Evolutionary conservation across 2,329 filamentous ascomycete species (phyloP).

Genomic region (Ceratocystis huliohia): DNA sequence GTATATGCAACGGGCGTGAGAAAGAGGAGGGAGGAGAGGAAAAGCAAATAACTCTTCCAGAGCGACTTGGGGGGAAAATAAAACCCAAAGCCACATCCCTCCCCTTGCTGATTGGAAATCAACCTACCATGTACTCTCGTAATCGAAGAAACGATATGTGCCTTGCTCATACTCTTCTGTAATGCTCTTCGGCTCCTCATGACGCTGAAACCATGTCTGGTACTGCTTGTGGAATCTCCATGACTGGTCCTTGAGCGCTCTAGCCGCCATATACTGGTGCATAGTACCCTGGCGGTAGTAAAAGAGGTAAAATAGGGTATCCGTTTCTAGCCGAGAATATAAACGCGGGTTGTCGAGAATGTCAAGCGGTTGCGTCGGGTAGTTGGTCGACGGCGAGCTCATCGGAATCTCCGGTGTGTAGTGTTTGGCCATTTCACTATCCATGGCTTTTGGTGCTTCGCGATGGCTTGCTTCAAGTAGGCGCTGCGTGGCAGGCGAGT

Average conservation of each 20-base stretch:
- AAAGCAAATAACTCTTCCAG: neutral
- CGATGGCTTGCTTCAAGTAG: conserved; percentile 65
- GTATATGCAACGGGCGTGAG: neutral
- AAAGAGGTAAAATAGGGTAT: conserved; percentile 96
- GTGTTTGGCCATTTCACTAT: conserved; percentile 69
- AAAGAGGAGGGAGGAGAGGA: neutral
- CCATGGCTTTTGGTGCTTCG: conserved; percentile 59
- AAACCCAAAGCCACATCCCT: neutral
- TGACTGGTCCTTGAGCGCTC: conserved; percentile 94
- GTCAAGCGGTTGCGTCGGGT: conserved; percentile 80
- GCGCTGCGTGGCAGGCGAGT: conserved; percentile 54
- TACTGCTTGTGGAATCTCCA: conserved; percentile 99
- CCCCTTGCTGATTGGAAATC: neutral
- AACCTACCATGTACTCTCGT: conserved; percentile 92
- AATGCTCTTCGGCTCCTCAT: conserved; percentile 96
- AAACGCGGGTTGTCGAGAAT: conserved; percentile 85
- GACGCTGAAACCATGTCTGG: conserved; percentile 97
- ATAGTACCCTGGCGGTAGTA: conserved; percentile 97
- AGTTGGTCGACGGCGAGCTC: conserved; percentile 62
- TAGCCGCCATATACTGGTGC: conserved; percentile 89
- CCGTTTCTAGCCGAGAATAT: conserved; percentile 81
- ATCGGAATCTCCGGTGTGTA: conserved; percentile 76
- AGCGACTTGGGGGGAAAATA: neutral
- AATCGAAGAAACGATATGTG: conserved; percentile 98
- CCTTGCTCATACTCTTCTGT: conserved; percentile 98